These are phyloP conservation scores for Thielaviopsis populi DNA, from an alignment of 2,329 filamentous ascomycete genomes.

Conservation along the genomic window DNA sequence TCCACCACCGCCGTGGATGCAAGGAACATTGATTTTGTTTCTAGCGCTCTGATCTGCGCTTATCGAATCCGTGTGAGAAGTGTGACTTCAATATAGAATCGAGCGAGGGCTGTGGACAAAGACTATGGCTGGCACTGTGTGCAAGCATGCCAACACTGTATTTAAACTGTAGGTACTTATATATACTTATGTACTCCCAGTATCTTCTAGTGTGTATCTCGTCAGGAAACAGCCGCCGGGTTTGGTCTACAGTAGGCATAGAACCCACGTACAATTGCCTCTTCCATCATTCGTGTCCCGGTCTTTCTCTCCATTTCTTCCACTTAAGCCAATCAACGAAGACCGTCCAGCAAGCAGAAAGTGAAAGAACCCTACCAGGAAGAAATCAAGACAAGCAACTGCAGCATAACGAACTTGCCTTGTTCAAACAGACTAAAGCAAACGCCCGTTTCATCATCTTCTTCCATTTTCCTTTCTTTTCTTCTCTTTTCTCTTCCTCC, in stretches of 20 bases:
- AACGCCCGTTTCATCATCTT: not conserved
- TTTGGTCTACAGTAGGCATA: not conserved
- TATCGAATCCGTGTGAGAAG: not conserved
- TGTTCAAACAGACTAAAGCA: not conserved
- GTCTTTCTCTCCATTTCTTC: not conserved
- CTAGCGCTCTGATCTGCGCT: not conserved
- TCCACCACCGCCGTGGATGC: not conserved
- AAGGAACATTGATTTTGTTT: constrained; percentile 4
- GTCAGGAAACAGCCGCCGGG: not conserved
- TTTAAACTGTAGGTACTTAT: not conserved
- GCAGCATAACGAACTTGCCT: not conserved
- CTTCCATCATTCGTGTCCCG: not conserved
- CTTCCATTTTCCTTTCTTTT: not conserved
- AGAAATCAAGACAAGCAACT: not conserved
- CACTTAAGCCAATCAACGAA: not conserved
- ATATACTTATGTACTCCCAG: not conserved
- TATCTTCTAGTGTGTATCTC: not conserved
- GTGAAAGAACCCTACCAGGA: not conserved
- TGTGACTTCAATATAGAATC: not conserved
- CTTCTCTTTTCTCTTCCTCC: not conserved
- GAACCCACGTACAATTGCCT: not conserved
- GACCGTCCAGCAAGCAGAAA: not conserved
- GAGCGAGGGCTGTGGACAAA: not conserved
- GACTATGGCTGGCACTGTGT: not conserved
- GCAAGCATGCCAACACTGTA: not conserved